phyloP scores from a whole-genome alignment of 2,329 filamentous ascomycete genomes.

The Drechslerella stenobrocha region DNA sequence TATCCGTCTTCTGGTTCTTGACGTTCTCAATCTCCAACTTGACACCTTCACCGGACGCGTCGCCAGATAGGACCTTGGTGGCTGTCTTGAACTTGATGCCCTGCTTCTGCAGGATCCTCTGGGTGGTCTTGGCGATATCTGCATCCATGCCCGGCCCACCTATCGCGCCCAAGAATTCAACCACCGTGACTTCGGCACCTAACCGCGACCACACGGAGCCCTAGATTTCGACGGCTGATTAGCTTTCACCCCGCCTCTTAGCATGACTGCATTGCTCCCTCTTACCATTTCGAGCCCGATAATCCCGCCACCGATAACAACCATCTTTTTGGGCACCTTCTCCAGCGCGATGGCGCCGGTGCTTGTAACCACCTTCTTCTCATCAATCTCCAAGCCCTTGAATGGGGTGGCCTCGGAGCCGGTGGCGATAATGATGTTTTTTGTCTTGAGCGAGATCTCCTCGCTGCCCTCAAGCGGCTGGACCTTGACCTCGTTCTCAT shows the following conservation, averaged over 20 bases:
- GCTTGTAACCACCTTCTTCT: conserved; percentile 96
- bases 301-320: conserved; percentile 97
- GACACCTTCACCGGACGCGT: conserved; percentile 74
- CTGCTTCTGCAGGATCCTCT: conserved; percentile 94
- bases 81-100: conserved; percentile 97
- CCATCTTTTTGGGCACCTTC: conserved; percentile 92
- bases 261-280: not conserved
- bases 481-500: conserved; percentile 89
- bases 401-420: conserved; percentile 95
- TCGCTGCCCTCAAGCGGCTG: conserved; percentile 89
- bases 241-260: conserved; percentile 10
- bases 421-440: conserved; percentile 98
- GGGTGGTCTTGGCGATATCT: conserved; percentile 85
- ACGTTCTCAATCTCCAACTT: conserved; percentile 85
- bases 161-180: conserved; percentile 94
- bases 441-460: conserved; percentile 73
- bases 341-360: conserved; percentile 88
- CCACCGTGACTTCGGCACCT: conserved; percentile 91
- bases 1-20: conserved; percentile 94
- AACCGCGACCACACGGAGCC: conserved; percentile 93
- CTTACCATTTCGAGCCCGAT: conserved; percentile 95
- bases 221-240: conserved; percentile 55
- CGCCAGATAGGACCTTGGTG: conserved; percentile 89
- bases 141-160: conserved; percentile 96
- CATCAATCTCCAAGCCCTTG: conserved; percentile 91